A percentile compares a stretch with the other conserved stretches of the same genome.
These are phyloP conservation scores for Rhizoctonia solani DNA, from an alignment of 1,284 basidiomycete genomes.

Conservation along the genomic window DNA sequence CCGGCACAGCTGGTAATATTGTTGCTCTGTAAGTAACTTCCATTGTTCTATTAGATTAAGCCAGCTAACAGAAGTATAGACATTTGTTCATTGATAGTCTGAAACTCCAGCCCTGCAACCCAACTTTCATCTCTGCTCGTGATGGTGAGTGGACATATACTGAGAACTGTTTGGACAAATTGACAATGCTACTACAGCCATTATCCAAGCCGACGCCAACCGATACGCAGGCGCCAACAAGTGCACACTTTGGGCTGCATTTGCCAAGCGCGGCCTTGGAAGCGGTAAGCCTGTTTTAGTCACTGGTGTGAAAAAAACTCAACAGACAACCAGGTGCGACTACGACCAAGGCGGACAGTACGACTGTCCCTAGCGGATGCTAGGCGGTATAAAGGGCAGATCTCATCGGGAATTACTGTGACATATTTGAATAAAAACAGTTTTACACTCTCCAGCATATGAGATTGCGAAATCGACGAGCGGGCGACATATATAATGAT, in stretches of 20 bases:
- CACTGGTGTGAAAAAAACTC: not conserved
- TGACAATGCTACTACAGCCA: slow-evolving; percentile 1
- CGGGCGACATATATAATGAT: too few species aligned
- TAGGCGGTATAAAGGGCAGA: too few species aligned
- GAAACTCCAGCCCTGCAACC: slow-evolving; percentile 36
- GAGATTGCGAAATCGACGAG: too few species aligned
- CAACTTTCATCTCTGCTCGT: slow-evolving; percentile 32
- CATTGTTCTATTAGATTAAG: not conserved
- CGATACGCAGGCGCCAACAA: slow-evolving; percentile 35
- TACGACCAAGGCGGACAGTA: slow-evolving; percentile 23
- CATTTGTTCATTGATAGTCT: slow-evolving; percentile 33
- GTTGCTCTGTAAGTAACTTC: not conserved
- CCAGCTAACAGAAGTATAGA: not conserved
- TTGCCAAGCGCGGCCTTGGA: slow-evolving; percentile 35
- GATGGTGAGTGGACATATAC: slow-evolving; percentile 14
- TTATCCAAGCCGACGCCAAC: slow-evolving; percentile 35
- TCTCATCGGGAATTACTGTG: too few species aligned
- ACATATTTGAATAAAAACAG: too few species aligned
- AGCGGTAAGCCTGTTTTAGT: not conserved
- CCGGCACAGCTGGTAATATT: not conserved
- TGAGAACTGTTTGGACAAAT: not conserved
- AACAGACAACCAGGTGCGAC: slow-evolving; percentile 10
- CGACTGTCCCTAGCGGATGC: slow-evolving; percentile 29
- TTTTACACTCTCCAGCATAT: too few species aligned
- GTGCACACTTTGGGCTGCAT: slow-evolving; percentile 37